Evolutionary conservation across 345 rosid species (phyloP).

Genomic region (Citrus inodora): DNA sequence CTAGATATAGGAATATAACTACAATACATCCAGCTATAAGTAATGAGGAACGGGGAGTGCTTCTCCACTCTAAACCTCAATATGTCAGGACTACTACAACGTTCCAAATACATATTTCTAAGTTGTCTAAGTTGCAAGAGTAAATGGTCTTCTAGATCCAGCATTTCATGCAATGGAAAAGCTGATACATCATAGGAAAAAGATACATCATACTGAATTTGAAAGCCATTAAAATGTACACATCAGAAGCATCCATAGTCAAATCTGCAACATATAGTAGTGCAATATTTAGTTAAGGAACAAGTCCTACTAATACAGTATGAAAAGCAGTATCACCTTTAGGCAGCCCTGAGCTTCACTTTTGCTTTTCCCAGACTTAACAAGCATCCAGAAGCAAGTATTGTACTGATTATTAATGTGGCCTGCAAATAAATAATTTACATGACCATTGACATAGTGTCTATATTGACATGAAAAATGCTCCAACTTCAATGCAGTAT

Average conservation of each 20-base stretch:
- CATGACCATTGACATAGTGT: not conserved
- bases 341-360: slow-evolving; percentile 62
- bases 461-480: not conserved
- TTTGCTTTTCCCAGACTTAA: slow-evolving; percentile 78
- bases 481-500: not conserved
- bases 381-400: slow-evolving; percentile 94
- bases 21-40: not conserved
- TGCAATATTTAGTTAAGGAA: not conserved
- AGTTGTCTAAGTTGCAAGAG: not conserved
- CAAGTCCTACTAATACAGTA: not conserved
- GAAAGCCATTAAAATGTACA: not conserved
- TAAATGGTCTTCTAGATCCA: not conserved
- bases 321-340: slow-evolving; percentile 42
- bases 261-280: not conserved
- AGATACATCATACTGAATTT: not conserved
- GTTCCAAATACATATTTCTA: not conserved
- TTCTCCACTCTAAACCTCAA: not conserved
- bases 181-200: not conserved
- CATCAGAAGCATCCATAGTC: not conserved
- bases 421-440: slow-evolving; percentile 42
- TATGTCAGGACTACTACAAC: not conserved
- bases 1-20: not conserved
- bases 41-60: too few relatives aligned
- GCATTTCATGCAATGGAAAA: not conserved
- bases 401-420: slow-evolving; percentile 94